Evolutionary conservation across 2,329 filamentous ascomycete genomes (phyloP).

Genomic region (Colletotrichum sp.): DNA sequence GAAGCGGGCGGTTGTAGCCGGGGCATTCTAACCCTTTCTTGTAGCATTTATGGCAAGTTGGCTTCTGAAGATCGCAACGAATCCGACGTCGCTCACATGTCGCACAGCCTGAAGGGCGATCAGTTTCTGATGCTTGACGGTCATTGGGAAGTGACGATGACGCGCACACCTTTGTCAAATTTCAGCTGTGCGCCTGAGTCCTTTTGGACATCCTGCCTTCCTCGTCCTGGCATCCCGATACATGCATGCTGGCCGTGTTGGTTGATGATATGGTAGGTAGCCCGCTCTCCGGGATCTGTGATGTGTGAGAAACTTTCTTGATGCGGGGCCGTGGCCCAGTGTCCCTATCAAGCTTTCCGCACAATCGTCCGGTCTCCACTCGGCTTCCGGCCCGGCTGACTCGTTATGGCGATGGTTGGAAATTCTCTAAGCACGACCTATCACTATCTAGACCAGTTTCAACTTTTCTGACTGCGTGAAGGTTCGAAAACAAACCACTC

Average conservation of each 20-base stretch:
- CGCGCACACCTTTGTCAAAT: background rate
- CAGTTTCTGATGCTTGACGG: background rate
- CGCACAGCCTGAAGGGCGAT: constrained; percentile 24
- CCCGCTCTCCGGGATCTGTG: background rate
- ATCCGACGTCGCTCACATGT: constrained; percentile 33
- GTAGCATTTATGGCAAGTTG: constrained; percentile 31
- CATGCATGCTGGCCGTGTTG: background rate
- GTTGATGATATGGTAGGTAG: background rate
- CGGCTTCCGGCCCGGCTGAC: background rate
- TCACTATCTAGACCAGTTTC: background rate
- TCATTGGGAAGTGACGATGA: background rate
- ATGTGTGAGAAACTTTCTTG: background rate
- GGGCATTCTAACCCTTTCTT: constrained; percentile 32
- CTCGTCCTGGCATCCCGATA: background rate
- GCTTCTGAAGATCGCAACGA: constrained; percentile 29
- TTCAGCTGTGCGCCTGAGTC: background rate
- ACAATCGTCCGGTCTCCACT: background rate
- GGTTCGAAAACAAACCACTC: background rate
- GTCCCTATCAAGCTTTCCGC: background rate
- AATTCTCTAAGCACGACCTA: background rate
- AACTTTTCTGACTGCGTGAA: background rate
- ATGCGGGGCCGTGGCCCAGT: background rate
- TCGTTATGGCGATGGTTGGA: background rate
- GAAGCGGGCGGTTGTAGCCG: constrained; percentile 28
- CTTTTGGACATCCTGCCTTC: background rate